Percentiles rank a stretch among this genome's conserved stretches.
Evolutionary conservation across 192 early-diverging fungal genomes (phyloP).

Genomic region (Rhizophagus prolifer): DNA sequence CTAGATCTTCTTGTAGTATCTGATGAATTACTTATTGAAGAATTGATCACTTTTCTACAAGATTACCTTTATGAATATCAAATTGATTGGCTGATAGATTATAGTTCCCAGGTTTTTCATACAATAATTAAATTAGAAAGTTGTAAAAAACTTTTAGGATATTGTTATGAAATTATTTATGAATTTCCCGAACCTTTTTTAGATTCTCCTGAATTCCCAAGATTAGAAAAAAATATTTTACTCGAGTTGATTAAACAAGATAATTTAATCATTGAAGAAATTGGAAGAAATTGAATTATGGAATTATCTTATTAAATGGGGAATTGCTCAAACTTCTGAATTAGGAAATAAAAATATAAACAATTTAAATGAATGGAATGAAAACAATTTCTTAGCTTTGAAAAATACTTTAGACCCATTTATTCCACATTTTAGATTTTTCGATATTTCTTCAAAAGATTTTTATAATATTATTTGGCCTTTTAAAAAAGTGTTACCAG

Average conservation of each 20-base stretch:
- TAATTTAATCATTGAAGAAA: conserved; percentile 20
- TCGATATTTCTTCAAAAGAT: conserved; percentile 14
- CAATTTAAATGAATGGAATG: background rate
- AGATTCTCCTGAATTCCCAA: background rate
- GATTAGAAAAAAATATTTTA: conserved; percentile 10
- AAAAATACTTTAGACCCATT: conserved; percentile 2
- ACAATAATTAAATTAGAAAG: background rate
- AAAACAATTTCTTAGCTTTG: background rate
- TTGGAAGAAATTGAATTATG: conserved; percentile 24
- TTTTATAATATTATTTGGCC: conserved; percentile 1
- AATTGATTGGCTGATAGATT: background rate
- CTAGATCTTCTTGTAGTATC: conserved; percentile 6
- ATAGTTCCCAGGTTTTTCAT: conserved; percentile 14
- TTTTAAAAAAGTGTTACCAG: background rate
- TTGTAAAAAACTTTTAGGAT: conserved; percentile 10
- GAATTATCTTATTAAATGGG: conserved; percentile 25
- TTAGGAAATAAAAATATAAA: background rate
- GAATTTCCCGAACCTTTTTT: conserved; percentile 10
- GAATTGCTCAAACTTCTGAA: background rate
- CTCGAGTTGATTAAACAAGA: background rate
- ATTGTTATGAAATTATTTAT: conserved; percentile 4
- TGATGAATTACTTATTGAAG: conserved; percentile 23
- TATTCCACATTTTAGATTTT: conserved; percentile 1
- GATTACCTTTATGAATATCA: conserved; percentile 8
- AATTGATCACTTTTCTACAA: background rate